phyloP scores from a whole-genome alignment of 2,329 filamentous ascomycete species.

The Monosporascus sp. region DNA sequence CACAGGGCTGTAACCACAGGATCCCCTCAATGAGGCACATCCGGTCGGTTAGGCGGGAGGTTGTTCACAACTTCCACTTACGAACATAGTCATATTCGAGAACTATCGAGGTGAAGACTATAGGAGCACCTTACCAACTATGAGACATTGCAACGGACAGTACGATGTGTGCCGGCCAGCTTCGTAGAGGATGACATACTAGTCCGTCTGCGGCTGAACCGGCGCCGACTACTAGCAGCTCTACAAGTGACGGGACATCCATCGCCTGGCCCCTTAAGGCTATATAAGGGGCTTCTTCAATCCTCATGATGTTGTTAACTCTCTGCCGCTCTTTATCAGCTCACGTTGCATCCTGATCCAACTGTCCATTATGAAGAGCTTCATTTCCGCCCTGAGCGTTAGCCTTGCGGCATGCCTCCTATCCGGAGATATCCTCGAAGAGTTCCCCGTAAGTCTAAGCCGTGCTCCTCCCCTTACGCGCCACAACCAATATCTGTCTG shows the following conservation, averaged over 20 bases:
- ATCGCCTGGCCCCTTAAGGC: too few relatives aligned
- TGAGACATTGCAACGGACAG: neutral
- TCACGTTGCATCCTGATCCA: neutral
- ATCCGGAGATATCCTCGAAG: neutral
- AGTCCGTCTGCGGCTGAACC: neutral
- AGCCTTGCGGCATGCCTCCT: conserved; percentile 17
- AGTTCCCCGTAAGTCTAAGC: neutral
- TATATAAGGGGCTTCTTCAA: too few relatives aligned
- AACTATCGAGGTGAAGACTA: neutral
- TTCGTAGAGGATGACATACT: neutral
- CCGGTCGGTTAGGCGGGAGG: neutral
- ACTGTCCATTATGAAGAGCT: conserved; percentile 14
- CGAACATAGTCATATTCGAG: neutral
- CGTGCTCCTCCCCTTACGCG: neutral
- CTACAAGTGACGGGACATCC: too few relatives aligned
- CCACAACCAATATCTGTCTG: too few relatives aligned
- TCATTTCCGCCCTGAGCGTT: conserved; percentile 14
- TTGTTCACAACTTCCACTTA: neutral
- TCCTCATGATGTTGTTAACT: neutral
- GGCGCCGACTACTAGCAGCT: neutral
- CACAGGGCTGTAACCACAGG: too few relatives aligned
- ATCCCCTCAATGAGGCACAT: neutral
- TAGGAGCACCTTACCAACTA: neutral
- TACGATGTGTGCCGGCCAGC: neutral
- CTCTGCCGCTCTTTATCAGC: neutral